phyloP scores from a whole-genome alignment of 257 asterid species.

The Penstemon eatonii region DNA sequence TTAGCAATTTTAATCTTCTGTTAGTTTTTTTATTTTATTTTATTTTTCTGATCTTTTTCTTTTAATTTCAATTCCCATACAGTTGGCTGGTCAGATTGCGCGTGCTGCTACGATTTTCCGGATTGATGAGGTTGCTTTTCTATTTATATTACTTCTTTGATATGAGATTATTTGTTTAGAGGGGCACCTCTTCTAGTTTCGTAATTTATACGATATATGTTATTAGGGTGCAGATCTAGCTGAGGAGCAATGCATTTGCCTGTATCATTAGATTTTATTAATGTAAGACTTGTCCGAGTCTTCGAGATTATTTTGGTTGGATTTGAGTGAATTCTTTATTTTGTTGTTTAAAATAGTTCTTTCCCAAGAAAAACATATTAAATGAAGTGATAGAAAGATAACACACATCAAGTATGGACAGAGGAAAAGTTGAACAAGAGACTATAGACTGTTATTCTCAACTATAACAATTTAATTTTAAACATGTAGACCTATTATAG shows the following conservation, averaged over 20 bases:
- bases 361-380: neutral
- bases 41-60: neutral
- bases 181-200: neutral
- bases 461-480: neutral
- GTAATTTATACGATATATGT: neutral
- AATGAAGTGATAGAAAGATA: neutral
- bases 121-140: slow-evolving; percentile 69
- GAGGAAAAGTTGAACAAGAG: neutral
- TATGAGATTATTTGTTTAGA: neutral
- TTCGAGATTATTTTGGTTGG: neutral
- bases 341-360: neutral
- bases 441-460: neutral
- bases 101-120: slow-evolving; percentile 91
- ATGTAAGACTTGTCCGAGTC: neutral
- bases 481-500: neutral
- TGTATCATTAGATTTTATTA: neutral
- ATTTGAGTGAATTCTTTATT: slow-evolving; percentile 3
- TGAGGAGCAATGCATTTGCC: neutral
- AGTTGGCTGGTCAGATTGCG: slow-evolving; percentile 97
- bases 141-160: slow-evolving; percentile 7
- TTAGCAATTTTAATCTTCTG: neutral
- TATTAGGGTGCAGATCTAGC: neutral
- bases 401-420: neutral
- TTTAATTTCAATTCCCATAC: slow-evolving; percentile 24
- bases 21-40: slow-evolving; percentile 13